Conservation (phyloP, 495 filamentous ascomycete species). For the Penicillium odoratum region DNA sequence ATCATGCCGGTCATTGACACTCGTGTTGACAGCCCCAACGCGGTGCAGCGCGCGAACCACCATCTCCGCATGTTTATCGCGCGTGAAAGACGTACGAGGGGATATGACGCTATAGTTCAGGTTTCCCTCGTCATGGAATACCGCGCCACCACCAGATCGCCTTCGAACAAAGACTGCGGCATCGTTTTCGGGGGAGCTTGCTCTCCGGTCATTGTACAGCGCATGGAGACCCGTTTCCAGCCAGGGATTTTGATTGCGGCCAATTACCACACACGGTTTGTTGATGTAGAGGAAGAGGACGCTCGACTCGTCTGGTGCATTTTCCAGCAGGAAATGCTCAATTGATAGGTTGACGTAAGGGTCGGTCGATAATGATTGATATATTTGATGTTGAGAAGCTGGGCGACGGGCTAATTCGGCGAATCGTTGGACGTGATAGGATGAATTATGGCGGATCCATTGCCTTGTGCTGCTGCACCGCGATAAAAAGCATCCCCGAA, state of each 20-base stretch:
- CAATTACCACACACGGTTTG: slow-evolving; percentile 80
- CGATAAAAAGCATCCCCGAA: slow-evolving; percentile 18
- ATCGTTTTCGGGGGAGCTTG: slow-evolving; percentile 19
- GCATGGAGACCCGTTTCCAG: slow-evolving; percentile 75
- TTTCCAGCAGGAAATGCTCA: slow-evolving; percentile 83
- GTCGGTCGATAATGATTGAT: slow-evolving; percentile 69
- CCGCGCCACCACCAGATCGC: slow-evolving; percentile 84
- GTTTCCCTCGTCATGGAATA: slow-evolving; percentile 91
- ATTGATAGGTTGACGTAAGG: slow-evolving; percentile 96
- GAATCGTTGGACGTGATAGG: slow-evolving; percentile 38
- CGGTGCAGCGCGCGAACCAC: slow-evolving; percentile 71
- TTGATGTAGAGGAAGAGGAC: slow-evolving; percentile 89
- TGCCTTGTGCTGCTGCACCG: slow-evolving; percentile 13
- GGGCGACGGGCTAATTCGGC: slow-evolving; percentile 42
- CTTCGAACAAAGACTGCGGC: slow-evolving; percentile 70
- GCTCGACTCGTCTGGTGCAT: slow-evolving; percentile 65
- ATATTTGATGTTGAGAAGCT: slow-evolving; percentile 63
- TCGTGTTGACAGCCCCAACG: slow-evolving; percentile 44
- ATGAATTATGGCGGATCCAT: slow-evolving; percentile 35
- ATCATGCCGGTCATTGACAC: slow-evolving; percentile 90
- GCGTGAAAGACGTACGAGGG: slow-evolving; percentile 69
- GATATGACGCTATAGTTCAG: slow-evolving; percentile 91
- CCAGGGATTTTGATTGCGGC: slow-evolving; percentile 98
- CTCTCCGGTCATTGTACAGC: slow-evolving; percentile 42
- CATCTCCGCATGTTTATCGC: slow-evolving; percentile 89